Evolutionary conservation across 148 eudicot species (phyloP), one percentile per base, ranked within the genome.

Genomic region (Diospyros kaki): DNA sequence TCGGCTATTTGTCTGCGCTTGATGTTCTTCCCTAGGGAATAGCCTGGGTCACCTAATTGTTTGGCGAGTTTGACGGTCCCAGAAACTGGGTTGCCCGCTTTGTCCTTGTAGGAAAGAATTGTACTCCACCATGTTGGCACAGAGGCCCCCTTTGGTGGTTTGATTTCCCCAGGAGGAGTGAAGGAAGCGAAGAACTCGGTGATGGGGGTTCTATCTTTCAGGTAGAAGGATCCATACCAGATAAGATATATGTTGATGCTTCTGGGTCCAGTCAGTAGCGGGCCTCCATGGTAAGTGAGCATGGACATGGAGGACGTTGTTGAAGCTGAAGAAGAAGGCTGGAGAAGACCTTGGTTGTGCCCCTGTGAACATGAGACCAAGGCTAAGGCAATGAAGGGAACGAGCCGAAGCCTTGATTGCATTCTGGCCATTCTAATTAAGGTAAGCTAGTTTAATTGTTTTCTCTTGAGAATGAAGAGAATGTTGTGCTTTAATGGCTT

Each of bases 241-340:
- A 74, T 53, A 48, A 74, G 77, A 15, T 74, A 74, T 14, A 74
- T 15, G 60, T 64, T 74, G 66, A 74, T 64, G 69, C 50, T 56
- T 52, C 45, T 40, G 5, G 58, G 64, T n/a, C 76, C 76, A 0
- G 69, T 64, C 9, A 74, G 69, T 54, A 74, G 69, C n/a, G 77
- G 77, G 11, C 77, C 77, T 52, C 69, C 69, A 64, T 74, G 77
- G 51, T 74, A 74, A n/a, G 64, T 74, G 55, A 52, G 61, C 58
- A 69, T 74, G 58, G 77, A 68, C 17, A 52, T 51, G 51, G 77
- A 28, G 59, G 39, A 42, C 69, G 52, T 48, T 8, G 52, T 28
- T 28, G 28, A 28, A 28, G 28, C 28, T 62, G 53, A 53, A 74
- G 77, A 73, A 14, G 76, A 74, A 64, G 77, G 77, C 64, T 74